Conservation (phyloP, 2,329 filamentous ascomycete species). For the Arthrobotrys musiformis region DNA sequence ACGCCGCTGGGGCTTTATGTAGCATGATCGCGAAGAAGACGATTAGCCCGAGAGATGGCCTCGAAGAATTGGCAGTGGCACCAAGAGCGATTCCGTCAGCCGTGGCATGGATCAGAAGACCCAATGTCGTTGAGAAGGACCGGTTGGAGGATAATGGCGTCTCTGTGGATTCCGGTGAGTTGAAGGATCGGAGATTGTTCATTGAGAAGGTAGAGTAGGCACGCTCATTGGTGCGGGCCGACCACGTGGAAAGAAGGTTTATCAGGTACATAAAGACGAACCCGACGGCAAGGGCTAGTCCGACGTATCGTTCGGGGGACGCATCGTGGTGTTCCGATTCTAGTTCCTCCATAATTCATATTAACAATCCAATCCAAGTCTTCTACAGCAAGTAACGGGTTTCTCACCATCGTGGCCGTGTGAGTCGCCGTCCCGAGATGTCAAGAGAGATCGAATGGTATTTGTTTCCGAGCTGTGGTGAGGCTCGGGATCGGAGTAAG, state of each 20-base stretch:
- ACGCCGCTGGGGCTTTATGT: slow-evolving; percentile 95
- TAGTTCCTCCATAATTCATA: not conserved
- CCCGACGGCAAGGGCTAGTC: slow-evolving; percentile 83
- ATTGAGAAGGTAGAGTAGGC: slow-evolving; percentile 79
- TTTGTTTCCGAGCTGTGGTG: slow-evolving; percentile 59
- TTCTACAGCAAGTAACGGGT: not conserved
- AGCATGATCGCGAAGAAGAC: slow-evolving; percentile 97
- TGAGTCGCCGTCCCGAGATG: not conserved
- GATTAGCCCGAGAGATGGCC: slow-evolving; percentile 82
- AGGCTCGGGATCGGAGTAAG: slow-evolving; percentile 62
- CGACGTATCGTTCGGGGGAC: slow-evolving; percentile 79
- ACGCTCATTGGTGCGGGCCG: slow-evolving; percentile 72
- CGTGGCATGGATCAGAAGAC: slow-evolving; percentile 93
- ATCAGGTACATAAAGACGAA: slow-evolving; percentile 98
- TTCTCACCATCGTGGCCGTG: not conserved
- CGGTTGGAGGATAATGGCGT: slow-evolving; percentile 59
- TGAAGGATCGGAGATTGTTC: slow-evolving; percentile 64
- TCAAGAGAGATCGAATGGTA: not conserved
- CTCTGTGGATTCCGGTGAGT: slow-evolving; percentile 50
- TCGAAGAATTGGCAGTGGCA: slow-evolving; percentile 80
- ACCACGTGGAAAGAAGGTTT: slow-evolving; percentile 82
- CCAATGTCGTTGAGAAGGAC: slow-evolving; percentile 79
- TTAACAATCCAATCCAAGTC: not conserved
- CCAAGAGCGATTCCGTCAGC: slow-evolving; percentile 97
- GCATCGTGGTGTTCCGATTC: slow-evolving; percentile 64